These are phyloP conservation scores for Aspergillus bombycis DNA, from an alignment of 2,329 filamentous ascomycete species.

Conservation along the genomic window DNA sequence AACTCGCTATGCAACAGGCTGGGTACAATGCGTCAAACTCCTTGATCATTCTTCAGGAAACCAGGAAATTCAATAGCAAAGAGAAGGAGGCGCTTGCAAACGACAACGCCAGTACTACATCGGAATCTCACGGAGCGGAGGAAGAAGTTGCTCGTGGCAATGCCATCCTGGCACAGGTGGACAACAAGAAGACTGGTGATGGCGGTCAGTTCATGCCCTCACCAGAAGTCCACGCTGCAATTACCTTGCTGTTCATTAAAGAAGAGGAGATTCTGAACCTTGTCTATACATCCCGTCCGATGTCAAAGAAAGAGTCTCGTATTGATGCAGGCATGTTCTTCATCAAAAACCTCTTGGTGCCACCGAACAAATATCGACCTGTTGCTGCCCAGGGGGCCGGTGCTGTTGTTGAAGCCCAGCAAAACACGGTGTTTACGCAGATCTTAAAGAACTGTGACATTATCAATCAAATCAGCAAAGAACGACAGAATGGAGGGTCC, in stretches of 20 bases:
- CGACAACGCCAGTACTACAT: constrained; percentile 59
- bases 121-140: constrained; percentile 59
- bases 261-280: constrained; percentile 82
- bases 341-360: constrained; percentile 80
- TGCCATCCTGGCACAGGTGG: constrained; percentile 42
- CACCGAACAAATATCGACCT: constrained; percentile 88
- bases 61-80: constrained; percentile 42
- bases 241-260: constrained; percentile 80
- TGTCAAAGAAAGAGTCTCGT: constrained; percentile 58
- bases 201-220: constrained; percentile 73
- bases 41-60: constrained; percentile 61
- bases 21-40: constrained; percentile 72
- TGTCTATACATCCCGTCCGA: constrained; percentile 78
- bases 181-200: constrained; percentile 39
- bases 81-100: constrained; percentile 32
- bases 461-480: constrained; percentile 73
- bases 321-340: constrained; percentile 94
- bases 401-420: constrained; percentile 82
- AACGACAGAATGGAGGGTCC: constrained; percentile 59
- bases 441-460: constrained; percentile 76
- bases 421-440: constrained; percentile 84
- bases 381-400: constrained; percentile 80
- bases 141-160: constrained; percentile 61
- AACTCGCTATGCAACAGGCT: constrained; percentile 72
- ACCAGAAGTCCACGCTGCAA: constrained; percentile 77